Evolutionary conservation across 1,284 basidiomycete genomes (phyloP).

Genomic region (Ceratobasidium sp.): DNA sequence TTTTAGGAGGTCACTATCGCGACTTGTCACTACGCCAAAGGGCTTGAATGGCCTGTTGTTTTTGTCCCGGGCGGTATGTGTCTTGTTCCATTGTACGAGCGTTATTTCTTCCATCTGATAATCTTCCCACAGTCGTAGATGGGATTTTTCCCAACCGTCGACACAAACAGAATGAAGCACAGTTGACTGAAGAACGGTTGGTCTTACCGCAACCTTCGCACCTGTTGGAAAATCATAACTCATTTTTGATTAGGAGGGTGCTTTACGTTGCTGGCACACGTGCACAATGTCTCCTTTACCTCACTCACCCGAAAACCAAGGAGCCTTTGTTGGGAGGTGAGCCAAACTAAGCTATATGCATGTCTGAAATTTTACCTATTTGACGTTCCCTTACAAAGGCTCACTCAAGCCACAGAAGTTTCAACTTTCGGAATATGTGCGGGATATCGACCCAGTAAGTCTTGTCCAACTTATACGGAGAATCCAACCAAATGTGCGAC

Average conservation of each 20-base stretch:
- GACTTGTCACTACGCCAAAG: slow-evolving; percentile 93
- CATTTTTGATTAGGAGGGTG: too few relatives aligned
- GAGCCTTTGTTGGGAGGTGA: too few relatives aligned
- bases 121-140: slow-evolving; percentile 71
- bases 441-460: slow-evolving; percentile 5
- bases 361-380: too few relatives aligned
- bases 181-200: slow-evolving; percentile 87
- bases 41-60: slow-evolving; percentile 78
- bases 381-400: neutral
- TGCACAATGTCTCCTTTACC: too few relatives aligned
- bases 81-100: too few relatives aligned
- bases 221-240: too few relatives aligned
- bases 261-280: too few relatives aligned
- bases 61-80: slow-evolving; percentile 67
- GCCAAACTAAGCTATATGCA: too few relatives aligned
- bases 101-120: neutral
- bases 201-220: too few relatives aligned
- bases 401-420: neutral
- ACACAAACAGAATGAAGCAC: slow-evolving; percentile 58
- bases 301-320: too few relatives aligned
- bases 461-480: neutral
- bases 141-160: slow-evolving; percentile 85
- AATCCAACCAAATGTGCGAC: neutral
- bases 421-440: neutral
- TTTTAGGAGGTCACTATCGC: slow-evolving; percentile 85